Percentiles rank a stretch among this genome's conserved stretches.
phyloP scores from a whole-genome alignment of 345 rosid genomes.

The Ceriops tagal region DNA sequence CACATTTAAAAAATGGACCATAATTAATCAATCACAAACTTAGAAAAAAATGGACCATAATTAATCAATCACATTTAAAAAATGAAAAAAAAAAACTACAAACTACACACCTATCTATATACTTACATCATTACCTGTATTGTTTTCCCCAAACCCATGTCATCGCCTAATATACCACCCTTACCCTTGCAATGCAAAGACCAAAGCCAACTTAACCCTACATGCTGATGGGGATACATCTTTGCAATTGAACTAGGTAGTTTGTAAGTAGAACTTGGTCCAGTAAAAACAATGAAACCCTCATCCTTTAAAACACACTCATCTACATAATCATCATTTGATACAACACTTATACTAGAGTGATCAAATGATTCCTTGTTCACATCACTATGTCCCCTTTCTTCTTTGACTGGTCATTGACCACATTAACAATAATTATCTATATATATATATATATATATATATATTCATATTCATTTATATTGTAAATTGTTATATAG shows the following conservation, averaged over 20 bases:
- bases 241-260: conserved; percentile 56
- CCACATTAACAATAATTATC: too few relatives aligned
- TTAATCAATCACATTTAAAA: background rate
- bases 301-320: conserved; percentile 30
- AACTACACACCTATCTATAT: background rate
- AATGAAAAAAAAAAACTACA: background rate
- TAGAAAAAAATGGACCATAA: conserved; percentile 26
- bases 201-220: conserved; percentile 82
- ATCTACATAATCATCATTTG: conserved; percentile 41
- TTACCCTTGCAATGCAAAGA: too few relatives aligned
- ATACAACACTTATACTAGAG: conserved; percentile 20
- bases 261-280: conserved; percentile 44
- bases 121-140: conserved; percentile 63
- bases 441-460: too few relatives aligned
- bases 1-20: too few relatives aligned
- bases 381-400: conserved; percentile 18
- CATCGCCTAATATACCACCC: too few relatives aligned
- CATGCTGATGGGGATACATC: conserved; percentile 70
- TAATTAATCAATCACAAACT: too few relatives aligned
- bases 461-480: too few relatives aligned
- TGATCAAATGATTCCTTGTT: conserved; percentile 24
- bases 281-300: conserved; percentile 48
- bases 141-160: conserved; percentile 80
- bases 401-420: too few relatives aligned
- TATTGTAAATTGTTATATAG: too few relatives aligned